Percentiles rank a stretch among this genome's conserved stretches.
These are phyloP conservation scores for Ophidiomyces ophidiicola DNA, from an alignment of 2,329 filamentous ascomycete species.

Conservation along the genomic window DNA sequence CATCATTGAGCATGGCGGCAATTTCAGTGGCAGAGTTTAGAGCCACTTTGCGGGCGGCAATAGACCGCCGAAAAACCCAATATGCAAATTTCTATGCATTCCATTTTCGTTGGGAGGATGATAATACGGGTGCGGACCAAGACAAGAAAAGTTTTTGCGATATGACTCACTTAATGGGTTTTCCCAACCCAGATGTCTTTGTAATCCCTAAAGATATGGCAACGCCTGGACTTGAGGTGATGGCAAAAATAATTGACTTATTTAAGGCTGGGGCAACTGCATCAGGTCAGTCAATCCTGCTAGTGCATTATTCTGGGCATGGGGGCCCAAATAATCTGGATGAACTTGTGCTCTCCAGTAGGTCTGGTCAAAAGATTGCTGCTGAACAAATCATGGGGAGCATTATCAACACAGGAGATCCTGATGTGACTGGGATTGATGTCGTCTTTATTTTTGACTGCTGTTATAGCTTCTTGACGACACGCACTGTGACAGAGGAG, in stretches of 20 bases:
- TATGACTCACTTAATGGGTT: not conserved
- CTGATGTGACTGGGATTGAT: no score
- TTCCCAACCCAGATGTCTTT: not conserved
- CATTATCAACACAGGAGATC: no score
- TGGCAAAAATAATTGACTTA: no score
- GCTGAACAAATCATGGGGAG: no score
- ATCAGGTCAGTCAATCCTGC: not conserved
- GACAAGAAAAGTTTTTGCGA: not conserved
- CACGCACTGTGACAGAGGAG: not conserved
- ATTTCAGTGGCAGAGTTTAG: no score
- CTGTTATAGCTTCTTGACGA: not conserved
- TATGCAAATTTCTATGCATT: not conserved
- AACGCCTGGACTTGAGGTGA: not conserved
- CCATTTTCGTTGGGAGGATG: conserved; percentile 1
- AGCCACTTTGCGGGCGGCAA: no score
- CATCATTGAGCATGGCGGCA: no score
- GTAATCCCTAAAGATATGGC: not conserved
- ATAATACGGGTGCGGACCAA: not conserved
- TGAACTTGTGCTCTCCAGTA: no score
- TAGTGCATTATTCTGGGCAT: conserved; percentile 1
- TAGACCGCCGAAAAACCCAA: no score
- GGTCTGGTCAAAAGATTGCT: no score
- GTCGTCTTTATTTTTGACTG: not conserved
- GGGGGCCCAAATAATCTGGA: not conserved
- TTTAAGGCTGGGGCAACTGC: not conserved